Conservation (phyloP, 164 flowering plant genomes). For the Magnolia changhungtana region DNA sequence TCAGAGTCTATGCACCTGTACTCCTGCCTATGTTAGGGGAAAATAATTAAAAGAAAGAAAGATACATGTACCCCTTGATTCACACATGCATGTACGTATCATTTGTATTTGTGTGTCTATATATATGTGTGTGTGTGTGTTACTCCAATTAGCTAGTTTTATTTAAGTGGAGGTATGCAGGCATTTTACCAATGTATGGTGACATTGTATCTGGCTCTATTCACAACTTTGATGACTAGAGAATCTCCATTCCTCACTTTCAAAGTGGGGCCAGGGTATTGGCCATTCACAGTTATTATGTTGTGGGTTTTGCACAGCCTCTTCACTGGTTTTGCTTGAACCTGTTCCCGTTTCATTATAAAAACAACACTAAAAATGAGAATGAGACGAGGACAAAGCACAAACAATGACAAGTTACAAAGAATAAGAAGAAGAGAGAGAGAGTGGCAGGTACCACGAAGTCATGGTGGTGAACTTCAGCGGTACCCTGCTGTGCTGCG, state of each 20-base stretch:
- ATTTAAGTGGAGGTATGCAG: background rate
- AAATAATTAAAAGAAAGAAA: background rate
- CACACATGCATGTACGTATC: background rate
- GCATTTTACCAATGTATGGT: constrained; percentile 80
- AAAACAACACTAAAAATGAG: background rate
- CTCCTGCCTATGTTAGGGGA: too few relatives aligned
- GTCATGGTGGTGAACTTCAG: constrained; percentile 48
- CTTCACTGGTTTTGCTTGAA: constrained; percentile 86
- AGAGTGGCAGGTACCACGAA: constrained; percentile 41
- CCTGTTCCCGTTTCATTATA: constrained; percentile 27
- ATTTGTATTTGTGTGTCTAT: too few relatives aligned
- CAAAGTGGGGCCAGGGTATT: constrained; percentile 80
- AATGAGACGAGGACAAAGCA: background rate
- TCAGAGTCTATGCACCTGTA: too few relatives aligned
- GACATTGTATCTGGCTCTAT: constrained; percentile 67
- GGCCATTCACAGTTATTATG: constrained; percentile 80
- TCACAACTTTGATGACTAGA: constrained; percentile 58
- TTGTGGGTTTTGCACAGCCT: constrained; percentile 92
- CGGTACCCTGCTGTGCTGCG: constrained; percentile 7
- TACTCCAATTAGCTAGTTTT: background rate
- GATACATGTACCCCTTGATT: background rate
- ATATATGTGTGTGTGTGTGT: too few relatives aligned
- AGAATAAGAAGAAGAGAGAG: background rate
- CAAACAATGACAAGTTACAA: background rate
- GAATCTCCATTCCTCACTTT: constrained; percentile 82